Evolutionary conservation across 2,329 filamentous ascomycete genomes (phyloP).

Genomic region (Neopestalotiopsis clavispora): DNA sequence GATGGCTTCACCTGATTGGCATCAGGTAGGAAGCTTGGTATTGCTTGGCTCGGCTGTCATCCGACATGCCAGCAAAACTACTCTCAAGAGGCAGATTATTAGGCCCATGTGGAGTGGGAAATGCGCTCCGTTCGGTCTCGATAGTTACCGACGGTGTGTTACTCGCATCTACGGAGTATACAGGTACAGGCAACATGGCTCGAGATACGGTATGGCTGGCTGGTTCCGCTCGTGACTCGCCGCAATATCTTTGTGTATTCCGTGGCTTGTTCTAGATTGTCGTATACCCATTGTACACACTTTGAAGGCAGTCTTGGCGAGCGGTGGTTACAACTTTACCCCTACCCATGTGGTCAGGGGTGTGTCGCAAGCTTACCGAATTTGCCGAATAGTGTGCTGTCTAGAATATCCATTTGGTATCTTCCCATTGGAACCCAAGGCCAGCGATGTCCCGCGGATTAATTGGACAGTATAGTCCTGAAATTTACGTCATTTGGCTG

Average conservation of each 20-base stretch:
- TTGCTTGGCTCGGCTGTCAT: conserved; percentile 9
- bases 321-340: neutral
- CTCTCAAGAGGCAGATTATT: neutral
- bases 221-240: neutral
- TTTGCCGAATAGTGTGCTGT: neutral
- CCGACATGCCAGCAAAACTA: neutral
- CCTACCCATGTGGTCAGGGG: neutral
- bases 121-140: neutral
- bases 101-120: neutral
- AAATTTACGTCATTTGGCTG: conserved; percentile 17
- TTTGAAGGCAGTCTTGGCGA: neutral
- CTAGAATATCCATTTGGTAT: neutral
- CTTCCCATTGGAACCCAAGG: neutral
- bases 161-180: too few relatives aligned
- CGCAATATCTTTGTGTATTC: neutral
- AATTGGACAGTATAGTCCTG: conserved; percentile 15
- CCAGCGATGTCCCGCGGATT: conserved; percentile 12
- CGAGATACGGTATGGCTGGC: neutral
- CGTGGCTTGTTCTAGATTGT: neutral
- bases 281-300: neutral
- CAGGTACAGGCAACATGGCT: neutral
- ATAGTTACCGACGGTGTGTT: neutral
- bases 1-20: neutral
- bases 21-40: conserved; percentile 6
- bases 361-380: conserved; percentile 1